These are phyloP conservation scores for Boletellus emodensis DNA, from an alignment of 768 basidiomycete genomes.

Conservation along the genomic window DNA sequence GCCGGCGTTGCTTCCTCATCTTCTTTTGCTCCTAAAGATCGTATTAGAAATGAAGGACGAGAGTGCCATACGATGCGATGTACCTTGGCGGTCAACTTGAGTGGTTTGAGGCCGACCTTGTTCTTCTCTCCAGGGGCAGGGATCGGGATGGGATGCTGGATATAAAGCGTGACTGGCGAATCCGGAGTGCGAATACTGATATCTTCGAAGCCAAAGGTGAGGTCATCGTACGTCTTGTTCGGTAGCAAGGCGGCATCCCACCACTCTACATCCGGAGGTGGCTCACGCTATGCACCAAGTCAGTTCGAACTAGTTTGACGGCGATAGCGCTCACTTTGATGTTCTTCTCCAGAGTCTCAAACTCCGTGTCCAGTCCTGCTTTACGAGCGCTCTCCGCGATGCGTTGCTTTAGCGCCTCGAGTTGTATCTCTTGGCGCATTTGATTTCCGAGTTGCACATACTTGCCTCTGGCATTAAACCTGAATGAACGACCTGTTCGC, in stretches of 20 bases:
- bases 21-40: slow-evolving; percentile 82
- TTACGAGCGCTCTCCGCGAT: slow-evolving; percentile 92
- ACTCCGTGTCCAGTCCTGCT: slow-evolving; percentile 91
- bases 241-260: slow-evolving; percentile 91
- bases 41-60: background rate
- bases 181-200: slow-evolving; percentile 62
- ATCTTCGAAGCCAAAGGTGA: slow-evolving; percentile 50
- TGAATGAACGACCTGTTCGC: slow-evolving; percentile 63
- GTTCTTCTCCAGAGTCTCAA: slow-evolving; percentile 85
- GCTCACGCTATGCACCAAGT: slow-evolving; percentile 53
- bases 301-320: background rate
- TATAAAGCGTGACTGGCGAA: slow-evolving; percentile 83
- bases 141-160: slow-evolving; percentile 97
- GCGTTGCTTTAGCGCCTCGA: slow-evolving; percentile 88
- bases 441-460: slow-evolving; percentile 74
- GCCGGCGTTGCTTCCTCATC: slow-evolving; percentile 84
- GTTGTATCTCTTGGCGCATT: slow-evolving; percentile 66
- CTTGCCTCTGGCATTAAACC: slow-evolving; percentile 92
- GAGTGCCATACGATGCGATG: background rate
- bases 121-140: slow-evolving; percentile 87
- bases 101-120: slow-evolving; percentile 69
- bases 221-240: slow-evolving; percentile 73
- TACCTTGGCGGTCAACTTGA: slow-evolving; percentile 91
- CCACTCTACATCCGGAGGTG: slow-evolving; percentile 93
- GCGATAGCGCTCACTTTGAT: slow-evolving; percentile 57